Evolutionary conservation across 1,284 basidiomycete species (phyloP).

Genomic region (Waitea zeae): DNA sequence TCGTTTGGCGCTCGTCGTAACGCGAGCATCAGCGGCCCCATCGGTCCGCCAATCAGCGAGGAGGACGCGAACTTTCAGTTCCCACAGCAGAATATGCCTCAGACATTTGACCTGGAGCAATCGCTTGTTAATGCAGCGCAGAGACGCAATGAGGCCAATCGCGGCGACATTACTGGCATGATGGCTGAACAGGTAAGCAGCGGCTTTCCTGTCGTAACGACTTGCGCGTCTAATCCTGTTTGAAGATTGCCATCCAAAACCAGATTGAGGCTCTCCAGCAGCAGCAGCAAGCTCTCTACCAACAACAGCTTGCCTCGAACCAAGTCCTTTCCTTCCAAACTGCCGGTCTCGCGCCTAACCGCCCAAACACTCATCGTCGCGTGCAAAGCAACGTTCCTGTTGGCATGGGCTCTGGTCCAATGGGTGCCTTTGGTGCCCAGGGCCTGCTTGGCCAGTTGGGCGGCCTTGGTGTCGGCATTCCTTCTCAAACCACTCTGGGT

Average conservation of each 20-base stretch:
- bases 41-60: slow-evolving; percentile 62
- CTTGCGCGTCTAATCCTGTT: slow-evolving; percentile 2
- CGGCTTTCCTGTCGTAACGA: slow-evolving; percentile 1
- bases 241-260: slow-evolving; percentile 72
- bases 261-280: slow-evolving; percentile 87
- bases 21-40: slow-evolving; percentile 22
- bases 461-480: slow-evolving; percentile 27
- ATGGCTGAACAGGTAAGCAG: slow-evolving; percentile 74
- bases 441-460: slow-evolving; percentile 47
- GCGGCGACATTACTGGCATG: slow-evolving; percentile 68
- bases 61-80: slow-evolving; percentile 71
- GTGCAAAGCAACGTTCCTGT: slow-evolving; percentile 77
- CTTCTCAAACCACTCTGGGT: slow-evolving; percentile 44
- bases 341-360: slow-evolving; percentile 53
- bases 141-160: slow-evolving; percentile 41
- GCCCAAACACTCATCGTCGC: slow-evolving; percentile 56
- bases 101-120: too few species aligned
- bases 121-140: too few species aligned
- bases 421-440: slow-evolving; percentile 26
- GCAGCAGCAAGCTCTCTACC: slow-evolving; percentile 75
- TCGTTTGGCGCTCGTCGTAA: slow-evolving; percentile 68
- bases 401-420: slow-evolving; percentile 26
- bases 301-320: slow-evolving; percentile 69
- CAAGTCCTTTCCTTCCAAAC: too few species aligned
- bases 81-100: slow-evolving; percentile 67